phyloP scores from a whole-genome alignment of 441 rosid genomes.

The Hypseocharis bilobata region DNA sequence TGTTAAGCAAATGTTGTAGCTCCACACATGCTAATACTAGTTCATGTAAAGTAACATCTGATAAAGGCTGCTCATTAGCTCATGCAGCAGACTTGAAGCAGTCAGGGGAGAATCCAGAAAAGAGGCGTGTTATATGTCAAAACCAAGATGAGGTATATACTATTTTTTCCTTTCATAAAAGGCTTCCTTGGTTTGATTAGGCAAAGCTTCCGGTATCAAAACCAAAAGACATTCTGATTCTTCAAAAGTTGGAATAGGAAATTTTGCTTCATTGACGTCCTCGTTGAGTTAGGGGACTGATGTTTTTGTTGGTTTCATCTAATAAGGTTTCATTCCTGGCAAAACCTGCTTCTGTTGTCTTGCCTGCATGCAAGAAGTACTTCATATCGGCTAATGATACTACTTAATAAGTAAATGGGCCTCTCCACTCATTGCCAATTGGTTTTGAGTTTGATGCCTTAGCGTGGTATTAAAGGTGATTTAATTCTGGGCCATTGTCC shows the following conservation, averaged over 20 bases:
- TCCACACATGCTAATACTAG: conserved; percentile 7
- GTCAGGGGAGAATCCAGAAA: conserved; percentile 14
- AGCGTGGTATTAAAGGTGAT: too few relatives aligned
- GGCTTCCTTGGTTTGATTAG: not conserved
- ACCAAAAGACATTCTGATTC: not conserved
- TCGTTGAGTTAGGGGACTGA: not conserved
- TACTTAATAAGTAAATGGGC: too few relatives aligned
- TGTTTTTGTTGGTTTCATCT: too few relatives aligned
- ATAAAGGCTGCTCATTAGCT: conserved; percentile 18
- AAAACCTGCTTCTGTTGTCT: not conserved
- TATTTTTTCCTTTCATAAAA: not conserved
- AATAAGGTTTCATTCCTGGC: not conserved
- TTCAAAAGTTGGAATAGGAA: not conserved
- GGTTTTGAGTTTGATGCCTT: too few relatives aligned
- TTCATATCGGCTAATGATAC: too few relatives aligned
- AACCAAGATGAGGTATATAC: conserved; percentile 23
- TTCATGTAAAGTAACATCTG: conserved; percentile 13
- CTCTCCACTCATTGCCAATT: too few relatives aligned
- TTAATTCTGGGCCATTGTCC: too few relatives aligned
- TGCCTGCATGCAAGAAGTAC: too few relatives aligned
- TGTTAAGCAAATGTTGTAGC: conserved; percentile 12
- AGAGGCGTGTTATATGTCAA: not conserved
- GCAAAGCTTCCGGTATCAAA: not conserved
- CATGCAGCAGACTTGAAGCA: conserved; percentile 13
- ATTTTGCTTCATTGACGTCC: not conserved